Percentiles rank a stretch among this genome's conserved stretches.
These are phyloP conservation scores for Asterella californica DNA, from an alignment of 225 moss, liverwort and hornwort genomes.

Conservation along the genomic window DNA sequence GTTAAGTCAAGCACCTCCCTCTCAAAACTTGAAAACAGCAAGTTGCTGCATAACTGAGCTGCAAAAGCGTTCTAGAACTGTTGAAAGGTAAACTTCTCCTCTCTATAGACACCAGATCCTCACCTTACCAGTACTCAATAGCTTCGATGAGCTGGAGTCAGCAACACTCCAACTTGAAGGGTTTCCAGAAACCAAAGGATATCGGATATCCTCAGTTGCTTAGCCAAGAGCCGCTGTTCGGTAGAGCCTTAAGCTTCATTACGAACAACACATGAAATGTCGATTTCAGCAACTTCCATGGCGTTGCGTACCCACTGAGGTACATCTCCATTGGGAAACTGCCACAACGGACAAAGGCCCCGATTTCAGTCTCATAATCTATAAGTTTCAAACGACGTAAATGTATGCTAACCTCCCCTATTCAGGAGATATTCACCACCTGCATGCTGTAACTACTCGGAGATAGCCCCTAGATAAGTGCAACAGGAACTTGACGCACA, in stretches of 20 bases:
- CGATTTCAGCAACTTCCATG: constrained; percentile 84
- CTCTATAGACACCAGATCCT: background rate
- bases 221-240: background rate
- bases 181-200: background rate
- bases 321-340: constrained; percentile 85
- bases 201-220: background rate
- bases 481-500: no score
- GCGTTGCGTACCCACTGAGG: constrained; percentile 81
- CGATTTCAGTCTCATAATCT: background rate
- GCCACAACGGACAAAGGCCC: constrained; percentile 12
- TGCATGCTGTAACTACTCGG: no score
- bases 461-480: no score
- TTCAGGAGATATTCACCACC: no score
- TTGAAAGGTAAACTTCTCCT: background rate
- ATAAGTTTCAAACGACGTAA: no score
- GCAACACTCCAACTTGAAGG: background rate
- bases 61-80: background rate
- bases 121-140: background rate
- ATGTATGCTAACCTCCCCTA: no score
- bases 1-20: background rate
- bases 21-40: no score
- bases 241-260: background rate
- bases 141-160: background rate
- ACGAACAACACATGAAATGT: constrained; percentile 65
- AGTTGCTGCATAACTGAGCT: background rate